phyloP scores from a whole-genome alignment of 352 stramenopile genomes.

The Phytophthora lateralis region DNA sequence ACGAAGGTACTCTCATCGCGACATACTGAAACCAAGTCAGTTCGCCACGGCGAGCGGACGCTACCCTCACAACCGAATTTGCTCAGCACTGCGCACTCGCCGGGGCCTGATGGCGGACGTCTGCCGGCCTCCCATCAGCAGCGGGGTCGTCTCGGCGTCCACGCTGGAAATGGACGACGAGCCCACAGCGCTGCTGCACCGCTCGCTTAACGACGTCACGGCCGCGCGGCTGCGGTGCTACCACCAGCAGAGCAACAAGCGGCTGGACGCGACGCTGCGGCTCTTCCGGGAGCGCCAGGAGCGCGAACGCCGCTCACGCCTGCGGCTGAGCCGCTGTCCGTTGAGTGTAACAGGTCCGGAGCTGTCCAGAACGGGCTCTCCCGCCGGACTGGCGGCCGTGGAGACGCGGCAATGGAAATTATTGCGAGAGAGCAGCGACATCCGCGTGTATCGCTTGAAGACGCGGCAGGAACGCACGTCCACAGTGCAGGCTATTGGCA shows the following conservation, averaged over 20 bases:
- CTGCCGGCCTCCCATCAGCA: slow-evolving; percentile 22
- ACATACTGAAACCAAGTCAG: slow-evolving; percentile 24
- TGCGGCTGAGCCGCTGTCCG: slow-evolving; percentile 16
- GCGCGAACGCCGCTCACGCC: slow-evolving; percentile 29
- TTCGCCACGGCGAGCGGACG: slow-evolving; percentile 15
- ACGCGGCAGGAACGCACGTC: slow-evolving; percentile 47
- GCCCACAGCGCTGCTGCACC: not conserved
- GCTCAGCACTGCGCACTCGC: not conserved
- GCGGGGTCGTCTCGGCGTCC: slow-evolving; percentile 34
- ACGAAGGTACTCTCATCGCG: slow-evolving; percentile 10
- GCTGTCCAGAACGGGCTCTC: slow-evolving; percentile 4
- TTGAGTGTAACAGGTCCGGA: slow-evolving; percentile 15
- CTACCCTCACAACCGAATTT: slow-evolving; percentile 31
- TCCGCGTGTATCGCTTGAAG: slow-evolving; percentile 62
- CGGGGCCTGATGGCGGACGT: slow-evolving; percentile 25
- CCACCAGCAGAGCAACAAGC: slow-evolving; percentile 54
- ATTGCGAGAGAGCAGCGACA: slow-evolving; percentile 61
- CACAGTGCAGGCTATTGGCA: slow-evolving; percentile 63
- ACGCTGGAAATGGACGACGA: slow-evolving; percentile 49
- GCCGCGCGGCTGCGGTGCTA: slow-evolving; percentile 49
- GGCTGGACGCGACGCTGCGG: slow-evolving; percentile 45
- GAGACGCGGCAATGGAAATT: slow-evolving; percentile 65
- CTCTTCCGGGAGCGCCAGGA: slow-evolving; percentile 59
- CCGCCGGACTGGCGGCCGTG: not conserved
- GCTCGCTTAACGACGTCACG: slow-evolving; percentile 46